Base-by-base conservation (phyloP, 345 rosid species). In the Salix dunnii region DNA sequence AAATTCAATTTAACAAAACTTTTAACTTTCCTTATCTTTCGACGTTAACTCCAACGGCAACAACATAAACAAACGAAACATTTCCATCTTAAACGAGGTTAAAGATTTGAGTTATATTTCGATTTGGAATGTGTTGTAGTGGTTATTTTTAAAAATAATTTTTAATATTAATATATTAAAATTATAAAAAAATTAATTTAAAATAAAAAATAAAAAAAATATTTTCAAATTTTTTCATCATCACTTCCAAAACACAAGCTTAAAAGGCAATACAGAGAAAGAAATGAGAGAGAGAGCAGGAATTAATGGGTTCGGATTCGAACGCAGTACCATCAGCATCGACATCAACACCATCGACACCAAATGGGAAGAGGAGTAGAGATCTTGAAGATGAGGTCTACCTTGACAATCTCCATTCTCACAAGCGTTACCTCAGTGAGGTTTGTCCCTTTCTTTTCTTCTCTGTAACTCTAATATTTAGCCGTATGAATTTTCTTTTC, bases 371-470 rank as follows among this genome's bases (percentile, higher is more conserved):
- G 81, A 90, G 98, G 76, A 80, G 83, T 51, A 90, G 99, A 84
- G 99, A 96, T 82, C 94, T 91, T 0, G 99, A 96, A 76, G 96
- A 96, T 35, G 98, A 93, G 83, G 94, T 93, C n/a, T 96, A 93
- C 74, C 80, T 93, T 66, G 98, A 96, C 86, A 96, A 96, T 84
- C 93, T 93, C 76, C 94, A 79, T 82, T 91, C 98, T 65, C 96
- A 91, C 83, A 96, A 96, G 89, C 96, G 98, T 42, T 96, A 96
- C 46, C 94, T 96, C 58, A 96, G 98, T 51, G 98, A 96, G 94
- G 99, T 91, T 68, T 17, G 70, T 23, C 61, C 31, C 40, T 58
- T 30, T 62, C 16, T 65, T 21, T 12, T 33, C 28, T 23, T 21
- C 4, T 12, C 6, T 40, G 46, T 40, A 42, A 42, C 12, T 40